phyloP scores from a whole-genome alignment of 2,329 filamentous ascomycete species.

The Xylaria sp. region DNA sequence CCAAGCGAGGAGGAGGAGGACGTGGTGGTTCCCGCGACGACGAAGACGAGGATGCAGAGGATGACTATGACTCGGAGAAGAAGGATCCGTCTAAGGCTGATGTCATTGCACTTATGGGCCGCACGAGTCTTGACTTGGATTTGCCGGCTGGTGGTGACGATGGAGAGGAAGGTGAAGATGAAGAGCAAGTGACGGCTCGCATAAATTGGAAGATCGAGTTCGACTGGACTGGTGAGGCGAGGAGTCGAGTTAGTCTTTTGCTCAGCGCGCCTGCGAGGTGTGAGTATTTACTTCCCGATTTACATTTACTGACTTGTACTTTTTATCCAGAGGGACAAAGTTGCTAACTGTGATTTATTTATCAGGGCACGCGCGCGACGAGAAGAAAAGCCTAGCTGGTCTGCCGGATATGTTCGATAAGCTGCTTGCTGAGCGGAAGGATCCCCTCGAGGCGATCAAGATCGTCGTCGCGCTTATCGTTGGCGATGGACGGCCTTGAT shows the following conservation, averaged over 20 bases:
- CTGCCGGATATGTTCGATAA: slow-evolving; percentile 70
- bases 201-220: slow-evolving; percentile 73
- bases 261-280: slow-evolving; percentile 70
- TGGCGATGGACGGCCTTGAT: slow-evolving; percentile 50
- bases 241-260: slow-evolving; percentile 65
- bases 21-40: slow-evolving; percentile 27
- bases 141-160: slow-evolving; percentile 49
- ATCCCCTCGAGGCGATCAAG: slow-evolving; percentile 65
- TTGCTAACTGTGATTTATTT: neutral
- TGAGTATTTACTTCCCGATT: slow-evolving; percentile 55
- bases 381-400: slow-evolving; percentile 63
- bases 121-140: slow-evolving; percentile 59
- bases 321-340: neutral
- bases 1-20: neutral
- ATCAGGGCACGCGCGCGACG: slow-evolving; percentile 69
- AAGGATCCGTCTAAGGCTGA: slow-evolving; percentile 53
- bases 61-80: slow-evolving; percentile 35
- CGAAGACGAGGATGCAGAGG: slow-evolving; percentile 24
- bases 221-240: slow-evolving; percentile 78
- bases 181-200: slow-evolving; percentile 56
- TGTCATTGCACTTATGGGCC: slow-evolving; percentile 64
- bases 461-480: slow-evolving; percentile 69
- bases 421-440: slow-evolving; percentile 65
- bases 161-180: slow-evolving; percentile 43
- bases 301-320: neutral